Percentiles rank a stretch among this genome's conserved stretches.
Conservation (phyloP, 2,329 filamentous ascomycete genomes). For the Neurospora crassa region DNA sequence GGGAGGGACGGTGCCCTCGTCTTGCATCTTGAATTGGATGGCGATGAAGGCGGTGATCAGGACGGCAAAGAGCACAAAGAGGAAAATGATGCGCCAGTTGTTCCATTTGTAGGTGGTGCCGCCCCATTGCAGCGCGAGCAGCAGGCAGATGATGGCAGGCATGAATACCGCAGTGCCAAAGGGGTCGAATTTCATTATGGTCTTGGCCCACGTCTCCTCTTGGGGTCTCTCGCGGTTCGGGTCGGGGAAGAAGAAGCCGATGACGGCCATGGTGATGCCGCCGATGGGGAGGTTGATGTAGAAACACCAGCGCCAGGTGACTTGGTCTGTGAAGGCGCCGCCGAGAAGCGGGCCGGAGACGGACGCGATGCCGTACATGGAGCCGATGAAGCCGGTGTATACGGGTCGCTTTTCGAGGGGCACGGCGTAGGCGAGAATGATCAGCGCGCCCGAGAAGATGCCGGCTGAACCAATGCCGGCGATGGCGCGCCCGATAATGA, state of each 20-base stretch:
- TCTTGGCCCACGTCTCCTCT: slow-evolving; percentile 12
- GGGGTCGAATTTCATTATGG: slow-evolving; percentile 20
- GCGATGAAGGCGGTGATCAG: slow-evolving; percentile 23
- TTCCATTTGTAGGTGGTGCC: slow-evolving; percentile 30
- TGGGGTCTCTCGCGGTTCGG: slow-evolving; percentile 10
- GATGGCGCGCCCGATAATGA: slow-evolving; percentile 23
- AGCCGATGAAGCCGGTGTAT: slow-evolving; percentile 29
- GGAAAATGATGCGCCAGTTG: slow-evolving; percentile 27
- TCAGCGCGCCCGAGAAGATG: slow-evolving; percentile 31
- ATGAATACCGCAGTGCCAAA: slow-evolving; percentile 20
- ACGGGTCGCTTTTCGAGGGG: slow-evolving; percentile 18
- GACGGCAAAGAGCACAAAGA: slow-evolving; percentile 27
- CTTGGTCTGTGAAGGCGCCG: slow-evolving; percentile 21
- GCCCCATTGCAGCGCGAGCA: slow-evolving; percentile 40
- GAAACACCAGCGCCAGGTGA: slow-evolving; percentile 28
- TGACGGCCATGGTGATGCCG: slow-evolving; percentile 21
- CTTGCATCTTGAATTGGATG: slow-evolving; percentile 27
- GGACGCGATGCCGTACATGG: slow-evolving; percentile 34
- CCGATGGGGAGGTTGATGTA: slow-evolving; percentile 28
- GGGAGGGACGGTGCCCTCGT: slow-evolving; percentile 32
- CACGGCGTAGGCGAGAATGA: slow-evolving; percentile 26
- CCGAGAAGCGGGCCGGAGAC: slow-evolving; percentile 20
- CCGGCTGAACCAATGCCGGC: slow-evolving; percentile 28
- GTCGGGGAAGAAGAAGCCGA: slow-evolving; percentile 19
- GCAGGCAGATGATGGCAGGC: slow-evolving; percentile 31